Evolutionary conservation across 805 yeast species (phyloP).

Genomic region (Metschnikowia sp.): DNA sequence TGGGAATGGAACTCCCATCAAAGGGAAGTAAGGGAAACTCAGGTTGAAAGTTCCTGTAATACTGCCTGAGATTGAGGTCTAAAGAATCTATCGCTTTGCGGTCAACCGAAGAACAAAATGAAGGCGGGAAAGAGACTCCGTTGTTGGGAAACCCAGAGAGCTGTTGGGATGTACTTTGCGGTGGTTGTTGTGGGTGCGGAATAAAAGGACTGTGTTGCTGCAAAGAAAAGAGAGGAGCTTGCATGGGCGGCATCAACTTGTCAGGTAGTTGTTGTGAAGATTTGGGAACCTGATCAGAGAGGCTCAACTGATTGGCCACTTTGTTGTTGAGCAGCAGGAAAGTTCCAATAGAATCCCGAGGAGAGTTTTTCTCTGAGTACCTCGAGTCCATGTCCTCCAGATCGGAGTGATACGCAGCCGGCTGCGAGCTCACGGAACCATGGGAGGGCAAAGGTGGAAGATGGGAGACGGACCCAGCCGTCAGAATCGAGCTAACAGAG

Average conservation of each 20-base stretch:
- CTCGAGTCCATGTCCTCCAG: constrained; percentile 19
- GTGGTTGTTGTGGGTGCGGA: not conserved
- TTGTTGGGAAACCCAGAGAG: not conserved
- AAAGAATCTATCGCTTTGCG: not conserved
- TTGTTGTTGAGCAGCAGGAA: constrained; percentile 19
- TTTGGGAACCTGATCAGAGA: not conserved
- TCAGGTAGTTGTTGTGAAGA: not conserved
- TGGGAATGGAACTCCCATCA: constrained; percentile 21
- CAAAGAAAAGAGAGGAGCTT: not conserved
- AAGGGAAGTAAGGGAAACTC: constrained; percentile 46
- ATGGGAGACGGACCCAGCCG: constrained; percentile 31
- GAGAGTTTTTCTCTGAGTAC: constrained; percentile 8
- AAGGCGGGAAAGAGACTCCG: not conserved
- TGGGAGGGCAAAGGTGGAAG: constrained; percentile 30
- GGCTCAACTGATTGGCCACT: constrained; percentile 8
- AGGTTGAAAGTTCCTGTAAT: constrained; percentile 42
- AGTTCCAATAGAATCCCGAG: constrained; percentile 18
- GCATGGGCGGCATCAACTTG: not conserved
- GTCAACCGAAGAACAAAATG: not conserved
- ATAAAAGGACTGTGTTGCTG: not conserved
- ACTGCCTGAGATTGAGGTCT: constrained; percentile 20
- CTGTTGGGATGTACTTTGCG: not conserved
- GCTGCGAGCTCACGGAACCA: constrained; percentile 17
- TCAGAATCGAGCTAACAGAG: constrained; percentile 47
- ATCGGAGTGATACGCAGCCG: constrained; percentile 9